These are phyloP conservation scores for Kodamaea nitidulidarum DNA, from an alignment of 805 yeast species.

Conservation along the genomic window DNA sequence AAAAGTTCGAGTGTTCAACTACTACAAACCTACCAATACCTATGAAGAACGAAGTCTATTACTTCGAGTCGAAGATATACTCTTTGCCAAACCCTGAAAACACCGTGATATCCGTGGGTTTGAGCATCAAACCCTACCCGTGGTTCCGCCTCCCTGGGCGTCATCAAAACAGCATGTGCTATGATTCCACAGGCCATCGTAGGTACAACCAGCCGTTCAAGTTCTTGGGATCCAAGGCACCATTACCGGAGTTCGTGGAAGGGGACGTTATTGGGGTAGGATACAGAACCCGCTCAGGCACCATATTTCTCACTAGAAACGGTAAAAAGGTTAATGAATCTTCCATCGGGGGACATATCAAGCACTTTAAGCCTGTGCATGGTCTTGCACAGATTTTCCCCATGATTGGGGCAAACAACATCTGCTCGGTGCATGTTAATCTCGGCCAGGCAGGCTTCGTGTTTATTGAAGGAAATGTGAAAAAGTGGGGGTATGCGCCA, in stretches of 20 bases:
- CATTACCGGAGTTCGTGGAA: constrained; percentile 57
- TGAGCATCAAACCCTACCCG: constrained; percentile 87
- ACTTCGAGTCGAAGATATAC: constrained; percentile 83
- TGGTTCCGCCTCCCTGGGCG: constrained; percentile 91
- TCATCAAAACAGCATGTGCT: constrained; percentile 78
- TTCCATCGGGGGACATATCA: constrained; percentile 73
- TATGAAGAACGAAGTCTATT: constrained; percentile 74
- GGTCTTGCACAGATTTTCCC: constrained; percentile 61
- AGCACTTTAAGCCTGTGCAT: constrained; percentile 55
- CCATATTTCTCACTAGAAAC: constrained; percentile 89
- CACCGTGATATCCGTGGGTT: constrained; percentile 67
- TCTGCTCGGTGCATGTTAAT: constrained; percentile 81
- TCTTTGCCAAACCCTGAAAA: constrained; percentile 56
- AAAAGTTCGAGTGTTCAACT: constrained; percentile 59
- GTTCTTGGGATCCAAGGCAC: constrained; percentile 26
- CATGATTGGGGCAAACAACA: constrained; percentile 80
- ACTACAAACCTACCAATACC: constrained; percentile 87
- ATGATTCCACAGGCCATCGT: constrained; percentile 80
- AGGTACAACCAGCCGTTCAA: constrained; percentile 75
- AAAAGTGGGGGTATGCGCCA: constrained; percentile 95
- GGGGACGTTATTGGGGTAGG: constrained; percentile 97
- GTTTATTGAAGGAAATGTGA: constrained; percentile 86
- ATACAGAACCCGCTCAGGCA: constrained; percentile 73
- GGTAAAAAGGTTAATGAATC: constrained; percentile 86
- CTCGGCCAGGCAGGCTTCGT: constrained; percentile 89